phyloP scores from a whole-genome alignment of 441 rosid genomes.

The Pelargonium citronellum region DNA sequence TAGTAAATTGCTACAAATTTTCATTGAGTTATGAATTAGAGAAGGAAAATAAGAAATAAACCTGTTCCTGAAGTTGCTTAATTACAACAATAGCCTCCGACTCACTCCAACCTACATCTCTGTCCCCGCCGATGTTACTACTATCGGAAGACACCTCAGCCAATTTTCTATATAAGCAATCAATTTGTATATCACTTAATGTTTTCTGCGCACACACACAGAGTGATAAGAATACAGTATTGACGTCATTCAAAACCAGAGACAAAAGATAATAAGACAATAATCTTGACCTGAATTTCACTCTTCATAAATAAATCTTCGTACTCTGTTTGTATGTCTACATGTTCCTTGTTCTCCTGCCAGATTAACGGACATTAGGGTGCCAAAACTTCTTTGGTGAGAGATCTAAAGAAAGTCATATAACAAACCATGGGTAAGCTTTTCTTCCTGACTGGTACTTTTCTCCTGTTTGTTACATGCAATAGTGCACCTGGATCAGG shows the following conservation, averaged over 20 bases:
- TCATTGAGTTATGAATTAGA: not conserved
- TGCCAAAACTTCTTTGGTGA: slow-evolving; percentile 20
- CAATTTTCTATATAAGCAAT: slow-evolving; percentile 53
- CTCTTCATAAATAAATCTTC: slow-evolving; percentile 59
- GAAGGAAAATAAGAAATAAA: slow-evolving; percentile 26
- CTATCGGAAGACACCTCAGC: slow-evolving; percentile 32
- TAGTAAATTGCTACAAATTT: not conserved
- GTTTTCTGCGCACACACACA: slow-evolving; percentile 43
- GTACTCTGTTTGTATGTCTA: slow-evolving; percentile 47
- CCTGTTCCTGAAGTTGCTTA: slow-evolving; percentile 92
- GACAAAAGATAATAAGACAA: slow-evolving; percentile 21
- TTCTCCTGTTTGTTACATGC: slow-evolving; percentile 79
- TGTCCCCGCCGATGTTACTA: slow-evolving; percentile 29
- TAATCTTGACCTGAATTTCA: slow-evolving; percentile 55
- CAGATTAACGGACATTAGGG: slow-evolving; percentile 29
- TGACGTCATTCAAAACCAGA: slow-evolving; percentile 17
- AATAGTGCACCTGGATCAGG: slow-evolving; percentile 69
- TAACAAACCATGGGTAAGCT: slow-evolving; percentile 47
- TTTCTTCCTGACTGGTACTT: slow-evolving; percentile 50
- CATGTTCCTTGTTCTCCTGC: slow-evolving; percentile 51
- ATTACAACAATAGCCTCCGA: slow-evolving; percentile 62
- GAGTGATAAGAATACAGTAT: slow-evolving; percentile 1
- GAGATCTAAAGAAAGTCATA: slow-evolving; percentile 21
- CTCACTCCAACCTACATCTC: slow-evolving; percentile 39
- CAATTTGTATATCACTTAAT: slow-evolving; percentile 53